A percentile compares a stretch with the other conserved stretches of the same genome.
phyloP scores from a whole-genome alignment of 768 basidiomycete genomes.

The Suillus tomentosus region DNA sequence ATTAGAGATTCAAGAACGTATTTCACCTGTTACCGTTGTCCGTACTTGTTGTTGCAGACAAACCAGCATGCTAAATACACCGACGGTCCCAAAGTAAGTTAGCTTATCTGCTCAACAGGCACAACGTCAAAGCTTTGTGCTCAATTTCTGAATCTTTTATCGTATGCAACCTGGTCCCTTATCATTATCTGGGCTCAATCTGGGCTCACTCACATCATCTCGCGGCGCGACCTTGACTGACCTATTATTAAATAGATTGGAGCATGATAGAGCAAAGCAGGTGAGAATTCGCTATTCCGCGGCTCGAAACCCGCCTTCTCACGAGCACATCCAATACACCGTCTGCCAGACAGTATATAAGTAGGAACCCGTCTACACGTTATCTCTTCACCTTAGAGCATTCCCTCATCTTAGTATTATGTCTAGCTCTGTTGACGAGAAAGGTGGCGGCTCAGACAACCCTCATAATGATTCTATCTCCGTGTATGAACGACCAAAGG shows the following conservation, averaged over 20 bases:
- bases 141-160: neutral
- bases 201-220: neutral
- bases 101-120: neutral
- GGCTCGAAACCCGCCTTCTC: neutral
- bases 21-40: neutral
- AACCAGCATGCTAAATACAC: neutral
- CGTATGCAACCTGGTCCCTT: neutral
- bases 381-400: neutral
- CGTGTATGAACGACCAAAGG: slow-evolving; percentile 45
- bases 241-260: neutral
- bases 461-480: slow-evolving; percentile 3
- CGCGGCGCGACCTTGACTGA: neutral
- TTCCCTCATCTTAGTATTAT: neutral
- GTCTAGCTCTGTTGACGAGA: slow-evolving; percentile 5
- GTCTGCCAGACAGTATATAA: neutral
- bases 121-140: neutral
- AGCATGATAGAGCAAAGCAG: neutral
- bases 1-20: neutral
- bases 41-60: neutral
- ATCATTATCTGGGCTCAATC: neutral
- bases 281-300: neutral
- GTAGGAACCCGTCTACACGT: neutral
- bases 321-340: neutral
- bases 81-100: neutral
- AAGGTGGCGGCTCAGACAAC: neutral